phyloP scores from a whole-genome alignment of 768 basidiomycete species.

The Panaeolus papilionaceus region DNA sequence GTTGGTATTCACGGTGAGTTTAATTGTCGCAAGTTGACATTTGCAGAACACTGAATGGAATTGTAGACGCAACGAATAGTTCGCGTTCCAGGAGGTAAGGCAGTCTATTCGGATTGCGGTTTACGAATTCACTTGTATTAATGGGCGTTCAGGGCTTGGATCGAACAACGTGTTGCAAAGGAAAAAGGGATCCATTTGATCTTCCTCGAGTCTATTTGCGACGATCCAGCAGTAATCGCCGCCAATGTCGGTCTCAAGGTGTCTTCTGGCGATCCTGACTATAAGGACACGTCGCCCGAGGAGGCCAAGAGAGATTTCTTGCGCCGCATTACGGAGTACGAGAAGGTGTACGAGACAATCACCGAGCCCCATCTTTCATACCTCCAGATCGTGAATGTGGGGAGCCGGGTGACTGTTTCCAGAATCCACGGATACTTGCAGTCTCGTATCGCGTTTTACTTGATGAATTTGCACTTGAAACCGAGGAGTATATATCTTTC shows the following conservation, averaged over 20 bases:
- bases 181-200: slow-evolving; percentile 90
- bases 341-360: slow-evolving; percentile 94
- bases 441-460: slow-evolving; percentile 96
- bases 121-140: background rate
- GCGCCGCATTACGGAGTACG: slow-evolving; percentile 90
- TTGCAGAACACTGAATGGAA: slow-evolving; percentile 3
- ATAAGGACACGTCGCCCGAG: slow-evolving; percentile 86
- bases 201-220: slow-evolving; percentile 95
- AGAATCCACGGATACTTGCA: slow-evolving; percentile 95
- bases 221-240: slow-evolving; percentile 93
- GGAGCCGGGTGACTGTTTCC: slow-evolving; percentile 84
- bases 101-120: background rate
- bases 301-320: slow-evolving; percentile 90
- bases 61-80: slow-evolving; percentile 94
- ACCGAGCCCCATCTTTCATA: slow-evolving; percentile 91
- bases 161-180: slow-evolving; percentile 80
- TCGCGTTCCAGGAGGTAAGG: slow-evolving; percentile 73
- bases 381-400: slow-evolving; percentile 92
- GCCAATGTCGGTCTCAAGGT: slow-evolving; percentile 97
- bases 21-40: background rate
- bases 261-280: slow-evolving; percentile 96
- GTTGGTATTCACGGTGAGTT: slow-evolving; percentile 93
- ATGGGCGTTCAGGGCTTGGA: slow-evolving; percentile 64
- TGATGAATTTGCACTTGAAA: slow-evolving; percentile 98
- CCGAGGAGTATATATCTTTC: slow-evolving; percentile 97